Evolutionary conservation across 2,329 filamentous ascomycete genomes (phyloP), one percentile per base, ranked within the genome.

Genomic region (Clonostachys rhizophaga): DNA sequence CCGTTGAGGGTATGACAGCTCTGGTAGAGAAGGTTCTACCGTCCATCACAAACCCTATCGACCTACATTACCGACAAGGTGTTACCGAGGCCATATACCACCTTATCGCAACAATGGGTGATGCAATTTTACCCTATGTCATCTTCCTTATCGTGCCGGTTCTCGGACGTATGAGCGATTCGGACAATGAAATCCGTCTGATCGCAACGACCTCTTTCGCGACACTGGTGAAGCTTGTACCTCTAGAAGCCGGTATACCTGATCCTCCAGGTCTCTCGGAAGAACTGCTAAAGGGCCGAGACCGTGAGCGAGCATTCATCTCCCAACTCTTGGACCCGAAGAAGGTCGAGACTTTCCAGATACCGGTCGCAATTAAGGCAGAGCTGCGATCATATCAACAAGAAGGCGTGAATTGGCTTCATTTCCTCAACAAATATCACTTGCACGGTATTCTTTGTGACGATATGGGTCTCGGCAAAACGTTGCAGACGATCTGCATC

Each of bases 71-170:
- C 68, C 86, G 94, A 37, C 94, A 99, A 70, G 94, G 94, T 52
- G 91, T 90, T 6, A 94, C 95, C 48, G 94, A 99, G 68, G 90
- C 84, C 56, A 88, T 99, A 50, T 99, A 99, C 63, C 94, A 99
- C 66, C 74, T 99, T 49, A 99, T 99, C 53, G 89, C 95, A 50
- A 91, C 96, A 45, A 99, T 99, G 94, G 94, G 95, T 52, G 94
- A 97, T 62, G 81, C 83, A 36, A 99, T 99, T 48, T 70, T 99
- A 33, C 94, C 95, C 4, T 99, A 99, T 60, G 94, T 99, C 52
- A 96, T 99, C 58, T 99, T 99, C 81, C 81, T 99, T 54, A 95
- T 99, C 49, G 95, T 97, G 12, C 94, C 94, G 13, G 94, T 99
- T 5, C 78, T 99, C 44, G 94, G 94, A 46, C 86, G 94, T 41